Evolutionary conservation across 768 basidiomycete genomes (phyloP).

Genomic region (Ephemerocybe angulata): DNA sequence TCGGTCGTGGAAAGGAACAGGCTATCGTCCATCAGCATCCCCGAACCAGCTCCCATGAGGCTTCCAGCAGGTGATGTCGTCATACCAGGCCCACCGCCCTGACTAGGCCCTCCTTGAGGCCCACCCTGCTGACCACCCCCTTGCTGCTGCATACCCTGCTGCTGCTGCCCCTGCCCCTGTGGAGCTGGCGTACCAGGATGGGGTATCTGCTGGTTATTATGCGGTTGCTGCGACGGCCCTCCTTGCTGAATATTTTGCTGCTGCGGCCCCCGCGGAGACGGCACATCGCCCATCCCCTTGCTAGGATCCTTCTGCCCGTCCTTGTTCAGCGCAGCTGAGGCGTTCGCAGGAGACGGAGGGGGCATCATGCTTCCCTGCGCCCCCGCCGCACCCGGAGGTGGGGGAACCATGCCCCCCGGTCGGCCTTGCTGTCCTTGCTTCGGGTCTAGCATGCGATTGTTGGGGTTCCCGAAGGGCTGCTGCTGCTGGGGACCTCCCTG

Average conservation of each 20-base stretch:
- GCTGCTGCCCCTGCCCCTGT: slow-evolving; percentile 3
- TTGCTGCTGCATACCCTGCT: slow-evolving; percentile 7
- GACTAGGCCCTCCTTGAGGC: not conserved
- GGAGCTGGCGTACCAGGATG: not conserved
- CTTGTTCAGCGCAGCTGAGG: slow-evolving; percentile 5
- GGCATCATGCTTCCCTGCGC: slow-evolving; percentile 7
- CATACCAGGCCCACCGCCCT: not conserved
- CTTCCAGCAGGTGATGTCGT: not conserved
- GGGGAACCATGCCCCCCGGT: slow-evolving; percentile 44
- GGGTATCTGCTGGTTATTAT: slow-evolving; percentile 1
- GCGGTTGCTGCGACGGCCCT: slow-evolving; percentile 3
- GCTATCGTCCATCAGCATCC: no score
- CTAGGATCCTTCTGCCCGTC: slow-evolving; percentile 8
- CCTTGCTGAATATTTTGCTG: slow-evolving; percentile 3
- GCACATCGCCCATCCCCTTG: no score
- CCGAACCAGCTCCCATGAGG: not conserved
- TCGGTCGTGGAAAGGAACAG: no score
- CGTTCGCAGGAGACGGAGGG: slow-evolving; percentile 3
- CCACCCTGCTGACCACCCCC: slow-evolving; percentile 4
- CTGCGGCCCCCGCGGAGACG: slow-evolving; percentile 9
- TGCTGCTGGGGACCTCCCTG: slow-evolving; percentile 16
- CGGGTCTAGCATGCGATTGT: slow-evolving; percentile 21
- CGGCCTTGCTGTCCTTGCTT: slow-evolving; percentile 29
- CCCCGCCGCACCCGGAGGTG: slow-evolving; percentile 34
- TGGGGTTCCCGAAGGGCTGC: slow-evolving; percentile 30